Percentiles rank a stretch among this genome's conserved stretches.
These are phyloP conservation scores for Eimeria acervulina DNA, from an alignment of 169 alveolate genomes.

Conservation along the genomic window DNA sequence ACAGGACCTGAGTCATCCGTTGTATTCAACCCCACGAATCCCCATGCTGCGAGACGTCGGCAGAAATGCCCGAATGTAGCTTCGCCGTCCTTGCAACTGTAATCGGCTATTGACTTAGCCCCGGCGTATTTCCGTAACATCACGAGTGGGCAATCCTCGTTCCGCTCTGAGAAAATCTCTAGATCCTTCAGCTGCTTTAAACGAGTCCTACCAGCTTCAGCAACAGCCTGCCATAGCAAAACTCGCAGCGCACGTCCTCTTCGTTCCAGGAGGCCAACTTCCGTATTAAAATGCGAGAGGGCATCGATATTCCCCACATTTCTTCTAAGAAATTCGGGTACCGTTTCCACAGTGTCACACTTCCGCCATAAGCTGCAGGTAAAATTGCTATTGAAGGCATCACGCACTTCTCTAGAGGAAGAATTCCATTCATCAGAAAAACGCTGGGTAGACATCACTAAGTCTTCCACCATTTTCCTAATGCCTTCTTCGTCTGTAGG, in stretches of 20 bases:
- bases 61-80: neutral
- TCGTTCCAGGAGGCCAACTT: neutral
- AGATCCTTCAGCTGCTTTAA: neutral
- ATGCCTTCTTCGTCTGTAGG: neutral
- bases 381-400: too few species aligned
- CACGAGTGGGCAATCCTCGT: neutral
- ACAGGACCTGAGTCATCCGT: neutral
- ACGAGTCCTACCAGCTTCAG: neutral
- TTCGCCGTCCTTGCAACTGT: neutral
- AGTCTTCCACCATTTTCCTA: too few species aligned
- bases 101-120: neutral
- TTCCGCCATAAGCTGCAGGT: too few species aligned
- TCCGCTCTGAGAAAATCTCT: neutral
- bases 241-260: neutral
- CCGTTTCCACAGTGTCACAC: too few species aligned
- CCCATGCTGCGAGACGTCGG: neutral
- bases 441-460: too few species aligned
- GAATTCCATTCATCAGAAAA: too few species aligned
- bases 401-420: too few species aligned
- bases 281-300: neutral
- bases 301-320: neutral
- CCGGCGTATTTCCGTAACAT: neutral
- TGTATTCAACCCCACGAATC: neutral
- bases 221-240: neutral
- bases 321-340: too few species aligned